phyloP scores from a whole-genome alignment of 176 grass and related monocot genomes.

The Raddia guianensis region DNA sequence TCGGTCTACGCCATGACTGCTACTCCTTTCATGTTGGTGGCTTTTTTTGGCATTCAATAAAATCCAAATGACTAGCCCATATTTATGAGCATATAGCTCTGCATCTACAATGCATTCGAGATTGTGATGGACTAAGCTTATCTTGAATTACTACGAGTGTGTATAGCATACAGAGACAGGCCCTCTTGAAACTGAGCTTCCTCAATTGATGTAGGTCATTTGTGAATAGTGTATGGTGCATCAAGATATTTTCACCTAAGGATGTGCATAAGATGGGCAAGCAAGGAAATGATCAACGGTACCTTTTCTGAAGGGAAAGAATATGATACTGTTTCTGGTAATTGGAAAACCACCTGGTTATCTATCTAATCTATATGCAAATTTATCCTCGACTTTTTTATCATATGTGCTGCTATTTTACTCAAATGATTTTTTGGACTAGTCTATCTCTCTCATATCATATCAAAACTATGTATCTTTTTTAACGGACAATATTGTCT shows the following conservation, averaged over 20 bases:
- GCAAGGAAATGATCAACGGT: conserved; percentile 78
- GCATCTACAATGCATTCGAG: no score
- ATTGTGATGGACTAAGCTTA: conserved; percentile 8
- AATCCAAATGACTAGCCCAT: no score
- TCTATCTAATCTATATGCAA: conserved; percentile 22
- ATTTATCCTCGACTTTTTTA: neutral
- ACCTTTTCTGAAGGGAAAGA: conserved; percentile 50
- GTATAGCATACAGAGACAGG: neutral
- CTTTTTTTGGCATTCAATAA: no score
- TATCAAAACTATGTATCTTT: neutral
- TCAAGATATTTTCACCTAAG: conserved; percentile 98
- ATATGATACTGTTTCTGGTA: conserved; percentile 49
- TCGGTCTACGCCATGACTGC: no score
- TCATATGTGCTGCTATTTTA: neutral
- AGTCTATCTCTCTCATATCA: neutral
- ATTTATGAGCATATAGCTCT: no score
- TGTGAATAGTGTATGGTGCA: conserved; percentile 99
- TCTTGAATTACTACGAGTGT: neutral
- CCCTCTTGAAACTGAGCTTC: conserved; percentile 24
- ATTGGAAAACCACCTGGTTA: neutral
- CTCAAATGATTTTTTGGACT: neutral
- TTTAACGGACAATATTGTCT: neutral
- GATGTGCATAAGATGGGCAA: conserved; percentile 98
- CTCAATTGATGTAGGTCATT: conserved; percentile 70
- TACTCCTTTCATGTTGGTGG: no score